Percentiles rank a stretch among this genome's conserved stretches.
phyloP scores from a whole-genome alignment of 352 stramenopile genomes.

The Phytophthora sansomeana region DNA sequence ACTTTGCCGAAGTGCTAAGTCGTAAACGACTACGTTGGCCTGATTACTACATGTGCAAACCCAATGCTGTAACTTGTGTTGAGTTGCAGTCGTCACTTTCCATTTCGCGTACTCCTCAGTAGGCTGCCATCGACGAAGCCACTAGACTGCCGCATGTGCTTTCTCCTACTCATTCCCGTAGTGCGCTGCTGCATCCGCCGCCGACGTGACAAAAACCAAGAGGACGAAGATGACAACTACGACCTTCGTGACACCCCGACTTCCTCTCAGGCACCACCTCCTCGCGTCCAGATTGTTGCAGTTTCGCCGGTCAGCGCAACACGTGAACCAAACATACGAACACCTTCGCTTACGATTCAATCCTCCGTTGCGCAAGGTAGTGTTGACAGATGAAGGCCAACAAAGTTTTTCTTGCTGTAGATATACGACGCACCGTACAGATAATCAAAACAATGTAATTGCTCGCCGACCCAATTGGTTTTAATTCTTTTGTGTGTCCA shows the following conservation, averaged over 20 bases:
- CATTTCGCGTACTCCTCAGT: not conserved
- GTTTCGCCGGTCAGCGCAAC: not conserved
- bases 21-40: slow-evolving; percentile 12
- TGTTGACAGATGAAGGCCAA: no score
- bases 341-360: not conserved
- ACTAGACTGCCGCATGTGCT: slow-evolving; percentile 13
- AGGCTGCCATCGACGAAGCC: not conserved
- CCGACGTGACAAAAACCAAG: slow-evolving; percentile 12
- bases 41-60: slow-evolving; percentile 23
- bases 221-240: slow-evolving; percentile 6
- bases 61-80: not conserved
- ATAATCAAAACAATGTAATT: no score
- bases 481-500: no score
- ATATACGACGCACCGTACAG: no score
- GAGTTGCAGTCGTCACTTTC: slow-evolving; percentile 15
- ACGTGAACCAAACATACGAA: not conserved
- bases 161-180: slow-evolving; percentile 18
- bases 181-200: slow-evolving; percentile 10
- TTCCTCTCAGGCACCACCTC: not conserved
- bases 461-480: no score
- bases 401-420: no score
- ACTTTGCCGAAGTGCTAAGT: no score
- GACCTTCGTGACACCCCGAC: not conserved
- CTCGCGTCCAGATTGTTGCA: slow-evolving; percentile 10
- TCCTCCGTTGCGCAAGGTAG: not conserved